These are phyloP conservation scores for Sugiyamaella marilandica DNA, from an alignment of 805 yeast species.

Conservation along the genomic window DNA sequence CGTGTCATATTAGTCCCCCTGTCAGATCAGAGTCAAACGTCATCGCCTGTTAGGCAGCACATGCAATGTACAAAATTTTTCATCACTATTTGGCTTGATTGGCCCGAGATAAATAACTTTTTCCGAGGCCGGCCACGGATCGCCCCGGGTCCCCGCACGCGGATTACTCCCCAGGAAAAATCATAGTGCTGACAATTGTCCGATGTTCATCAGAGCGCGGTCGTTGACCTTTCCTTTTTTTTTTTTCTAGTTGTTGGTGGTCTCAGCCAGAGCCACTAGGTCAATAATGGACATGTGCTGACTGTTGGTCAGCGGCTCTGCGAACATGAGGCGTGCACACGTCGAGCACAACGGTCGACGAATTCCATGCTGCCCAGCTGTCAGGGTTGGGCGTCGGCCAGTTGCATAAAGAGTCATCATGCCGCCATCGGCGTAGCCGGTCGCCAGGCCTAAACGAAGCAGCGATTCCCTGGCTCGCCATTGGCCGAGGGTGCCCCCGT, in stretches of 20 bases:
- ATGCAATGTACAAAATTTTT: slow-evolving; percentile 2
- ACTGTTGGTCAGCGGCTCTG: too few relatives aligned
- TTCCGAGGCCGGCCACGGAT: not conserved
- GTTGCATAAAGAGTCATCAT: slow-evolving; percentile 3
- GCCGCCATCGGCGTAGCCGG: not conserved
- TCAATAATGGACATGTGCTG: too few relatives aligned
- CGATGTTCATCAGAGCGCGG: too few relatives aligned
- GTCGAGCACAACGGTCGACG: too few relatives aligned
- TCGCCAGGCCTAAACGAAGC: not conserved
- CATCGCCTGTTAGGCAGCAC: not conserved
- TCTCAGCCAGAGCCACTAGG: too few relatives aligned
- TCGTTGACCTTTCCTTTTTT: too few relatives aligned
- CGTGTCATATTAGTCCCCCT: too few relatives aligned
- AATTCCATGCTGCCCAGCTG: too few relatives aligned
- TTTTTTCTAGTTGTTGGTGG: too few relatives aligned
- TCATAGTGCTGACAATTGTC: too few relatives aligned
- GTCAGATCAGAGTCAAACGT: not conserved
- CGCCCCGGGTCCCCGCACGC: not conserved
- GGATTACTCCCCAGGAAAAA: too few relatives aligned
- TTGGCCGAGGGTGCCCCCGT: slow-evolving; percentile 1
- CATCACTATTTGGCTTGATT: not conserved
- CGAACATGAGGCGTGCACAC: too few relatives aligned
- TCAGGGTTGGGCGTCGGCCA: not conserved
- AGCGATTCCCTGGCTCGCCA: not conserved
- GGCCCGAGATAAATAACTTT: slow-evolving; percentile 1